Percentiles rank a stretch among this genome's conserved stretches.
Evolutionary conservation across 2,329 filamentous ascomycete species (phyloP).

Genomic region (Xylariaceae sp.): DNA sequence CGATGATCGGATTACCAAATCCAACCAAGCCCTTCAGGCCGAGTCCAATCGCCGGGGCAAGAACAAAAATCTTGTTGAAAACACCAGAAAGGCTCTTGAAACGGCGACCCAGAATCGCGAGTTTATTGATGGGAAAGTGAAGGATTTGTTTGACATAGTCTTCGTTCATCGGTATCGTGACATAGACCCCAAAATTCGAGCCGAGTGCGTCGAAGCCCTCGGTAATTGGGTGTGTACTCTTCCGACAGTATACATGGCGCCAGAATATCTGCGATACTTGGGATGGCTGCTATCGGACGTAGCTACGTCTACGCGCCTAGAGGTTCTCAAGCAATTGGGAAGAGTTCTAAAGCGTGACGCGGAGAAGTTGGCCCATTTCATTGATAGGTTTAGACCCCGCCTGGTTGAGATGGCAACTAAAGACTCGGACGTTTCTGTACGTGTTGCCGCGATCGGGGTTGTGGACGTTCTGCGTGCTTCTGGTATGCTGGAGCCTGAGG

Average conservation of each 20-base stretch:
- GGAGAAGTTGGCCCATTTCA: slow-evolving; percentile 86
- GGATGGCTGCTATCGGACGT: slow-evolving; percentile 94
- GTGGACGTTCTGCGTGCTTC: slow-evolving; percentile 81
- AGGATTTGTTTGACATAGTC: slow-evolving; percentile 87
- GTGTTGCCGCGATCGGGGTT: slow-evolving; percentile 78
- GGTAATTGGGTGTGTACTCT: slow-evolving; percentile 86
- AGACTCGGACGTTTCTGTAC: slow-evolving; percentile 80
- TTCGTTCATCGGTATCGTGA: slow-evolving; percentile 97
- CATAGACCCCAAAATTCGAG: slow-evolving; percentile 84
- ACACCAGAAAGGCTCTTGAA: slow-evolving; percentile 72
- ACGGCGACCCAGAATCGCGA: slow-evolving; percentile 72
- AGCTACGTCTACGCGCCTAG: slow-evolving; percentile 72
- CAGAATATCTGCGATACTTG: slow-evolving; percentile 86
- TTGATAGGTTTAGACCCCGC: slow-evolving; percentile 84
- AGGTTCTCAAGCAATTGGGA: slow-evolving; percentile 81
- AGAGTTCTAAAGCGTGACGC: slow-evolving; percentile 80
- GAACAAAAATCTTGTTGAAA: slow-evolving; percentile 77
- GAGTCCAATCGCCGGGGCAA: slow-evolving; percentile 71
- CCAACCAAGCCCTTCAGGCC: slow-evolving; percentile 76
- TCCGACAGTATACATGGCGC: slow-evolving; percentile 87
- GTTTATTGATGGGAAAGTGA: slow-evolving; percentile 70
- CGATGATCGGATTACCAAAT: slow-evolving; percentile 72
- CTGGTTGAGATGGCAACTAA: slow-evolving; percentile 90
- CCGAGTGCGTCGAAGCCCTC: slow-evolving; percentile 84
- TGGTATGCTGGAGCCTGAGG: slow-evolving; percentile 85